A percentile compares a stretch with the other conserved stretches of the same genome.
Conservation (phyloP, 2,329 filamentous ascomycete genomes). For the Blastomyces silverae region DNA sequence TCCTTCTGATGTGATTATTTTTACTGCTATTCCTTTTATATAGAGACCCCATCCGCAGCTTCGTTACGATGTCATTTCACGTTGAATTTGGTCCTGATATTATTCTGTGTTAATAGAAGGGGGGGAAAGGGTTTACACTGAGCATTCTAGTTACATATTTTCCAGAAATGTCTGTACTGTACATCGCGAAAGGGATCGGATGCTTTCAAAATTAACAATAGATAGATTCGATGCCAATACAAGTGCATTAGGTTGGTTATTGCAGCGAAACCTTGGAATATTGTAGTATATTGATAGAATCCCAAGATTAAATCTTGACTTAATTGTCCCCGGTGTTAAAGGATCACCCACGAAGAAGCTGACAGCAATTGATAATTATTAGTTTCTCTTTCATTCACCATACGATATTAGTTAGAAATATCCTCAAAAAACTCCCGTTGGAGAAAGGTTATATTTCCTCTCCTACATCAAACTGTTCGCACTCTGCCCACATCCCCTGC, state of each 20-base stretch:
- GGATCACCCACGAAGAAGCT: background rate
- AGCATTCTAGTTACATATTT: background rate
- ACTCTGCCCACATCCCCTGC: background rate
- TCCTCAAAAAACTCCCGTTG: background rate
- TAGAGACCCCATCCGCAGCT: background rate
- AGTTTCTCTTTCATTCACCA: no score
- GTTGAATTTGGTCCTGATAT: background rate
- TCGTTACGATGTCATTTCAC: background rate
- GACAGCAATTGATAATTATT: background rate
- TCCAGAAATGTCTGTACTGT: background rate
- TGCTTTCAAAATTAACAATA: background rate
- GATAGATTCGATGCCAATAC: background rate
- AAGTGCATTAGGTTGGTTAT: background rate
- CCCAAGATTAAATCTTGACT: background rate
- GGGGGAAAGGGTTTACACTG: background rate
- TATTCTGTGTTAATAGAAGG: background rate
- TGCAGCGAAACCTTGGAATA: background rate
- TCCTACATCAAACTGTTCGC: background rate
- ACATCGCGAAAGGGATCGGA: background rate
- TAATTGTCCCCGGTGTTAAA: no score
- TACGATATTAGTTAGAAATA: background rate
- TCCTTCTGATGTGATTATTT: background rate
- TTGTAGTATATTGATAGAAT: no score
- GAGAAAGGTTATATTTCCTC: background rate
- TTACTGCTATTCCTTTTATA: background rate